Conservation (phyloP, 2,329 filamentous ascomycete species). For the Fusarium equiseti region DNA sequence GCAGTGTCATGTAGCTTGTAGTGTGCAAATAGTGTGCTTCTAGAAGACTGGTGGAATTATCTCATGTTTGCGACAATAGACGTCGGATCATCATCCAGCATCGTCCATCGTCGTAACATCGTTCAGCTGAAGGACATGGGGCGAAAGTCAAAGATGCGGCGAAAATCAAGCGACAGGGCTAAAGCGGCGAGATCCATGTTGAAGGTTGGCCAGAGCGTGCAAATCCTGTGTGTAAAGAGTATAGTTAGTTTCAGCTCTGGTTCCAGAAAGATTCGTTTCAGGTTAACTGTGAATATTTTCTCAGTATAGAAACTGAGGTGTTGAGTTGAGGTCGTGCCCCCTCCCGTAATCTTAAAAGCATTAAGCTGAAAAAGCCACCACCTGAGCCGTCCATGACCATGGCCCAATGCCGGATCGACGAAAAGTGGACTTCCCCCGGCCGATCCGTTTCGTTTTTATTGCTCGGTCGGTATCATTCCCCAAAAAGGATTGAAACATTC, state of each 20-base stretch:
- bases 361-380: constrained; percentile 11
- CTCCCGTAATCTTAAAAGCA: constrained; percentile 27
- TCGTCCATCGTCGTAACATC: neutral
- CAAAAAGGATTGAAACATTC: constrained; percentile 18
- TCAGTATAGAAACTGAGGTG: neutral
- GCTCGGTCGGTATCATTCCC: constrained; percentile 3
- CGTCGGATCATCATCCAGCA: constrained; percentile 6
- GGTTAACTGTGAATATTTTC: constrained; percentile 13
- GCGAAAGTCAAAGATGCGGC: neutral
- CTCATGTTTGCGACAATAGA: neutral
- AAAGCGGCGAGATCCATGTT: neutral
- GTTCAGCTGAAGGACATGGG: constrained; percentile 1
- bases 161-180: constrained; percentile 1
- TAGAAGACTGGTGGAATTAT: neutral
- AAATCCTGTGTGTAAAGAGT: constrained; percentile 9
- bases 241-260: constrained; percentile 29
- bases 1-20: neutral
- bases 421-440: constrained; percentile 21
- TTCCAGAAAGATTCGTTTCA: constrained; percentile 35
- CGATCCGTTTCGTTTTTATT: constrained; percentile 33
- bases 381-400: constrained; percentile 4
- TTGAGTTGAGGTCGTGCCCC: neutral
- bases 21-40: neutral
- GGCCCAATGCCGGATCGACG: constrained; percentile 19
- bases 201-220: constrained; percentile 2